Base-by-base conservation (phyloP, 2,329 filamentous ascomycete genomes). In the Lecanicillium sp. region DNA sequence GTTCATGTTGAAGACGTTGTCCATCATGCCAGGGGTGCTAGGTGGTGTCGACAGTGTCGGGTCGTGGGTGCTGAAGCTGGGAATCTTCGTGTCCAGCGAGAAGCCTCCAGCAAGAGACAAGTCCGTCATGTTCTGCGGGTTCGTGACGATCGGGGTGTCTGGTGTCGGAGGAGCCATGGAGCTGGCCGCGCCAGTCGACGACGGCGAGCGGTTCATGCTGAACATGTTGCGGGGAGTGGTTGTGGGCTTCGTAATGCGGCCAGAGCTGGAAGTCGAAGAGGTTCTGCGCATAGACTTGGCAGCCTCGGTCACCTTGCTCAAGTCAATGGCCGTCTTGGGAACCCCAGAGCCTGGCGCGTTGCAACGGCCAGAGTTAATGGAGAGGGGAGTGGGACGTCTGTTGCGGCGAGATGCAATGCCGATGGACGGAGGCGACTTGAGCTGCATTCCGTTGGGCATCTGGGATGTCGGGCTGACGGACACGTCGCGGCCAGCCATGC, bases 401-500 rank as follows among this genome's bases (percentile, higher is more conserved):
- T 75, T 72, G 47, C 78, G 70, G 38, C 78, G 70, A 15, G 70
- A 71, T 14, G 76, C 77, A 51, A 80, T 75, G 54, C 79, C 77
- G 47, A 75, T 67, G 0, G 71, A 68, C 9, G 74, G 70, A 0
- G 75, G 70, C 1, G 75, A 77, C 55, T 68, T 73, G 56, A 77
- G 65, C 23, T 62, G 63, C 35, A 68, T 60, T 39, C 40, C 49
- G 5, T 32, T 15, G 3, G 43, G 32, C 7, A 42, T n/a, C 26
- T 51, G 49, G 12, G 19, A 47, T 6, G 44, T 44, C 17, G 48
- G 48, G 35, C 48, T 50, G 33, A 44, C 44, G 9, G 48, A 50
- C 3, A 44, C 17, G 21, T 48, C 38, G 14, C 38, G 27, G 39
- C 46, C 43, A 12, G 33, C 39, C 6, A 42, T 7, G 23, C 42